Evolutionary conservation across 768 basidiomycete genomes (phyloP).

Genomic region (Collybia nuda): DNA sequence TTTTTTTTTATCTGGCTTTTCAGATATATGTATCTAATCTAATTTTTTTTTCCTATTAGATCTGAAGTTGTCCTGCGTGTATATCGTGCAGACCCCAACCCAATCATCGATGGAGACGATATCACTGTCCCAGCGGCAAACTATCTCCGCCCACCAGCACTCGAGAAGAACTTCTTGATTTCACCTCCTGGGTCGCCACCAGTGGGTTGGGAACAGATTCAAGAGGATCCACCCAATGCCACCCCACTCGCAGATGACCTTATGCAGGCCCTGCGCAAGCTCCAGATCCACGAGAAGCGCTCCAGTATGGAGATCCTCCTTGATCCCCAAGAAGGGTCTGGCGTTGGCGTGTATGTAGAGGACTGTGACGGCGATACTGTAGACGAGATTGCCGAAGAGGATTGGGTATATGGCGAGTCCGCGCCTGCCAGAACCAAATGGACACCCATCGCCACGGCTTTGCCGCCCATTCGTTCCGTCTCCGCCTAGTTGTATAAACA

Average conservation of each 20-base stretch:
- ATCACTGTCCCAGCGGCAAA: slow-evolving; percentile 37
- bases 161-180: slow-evolving; percentile 95
- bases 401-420: slow-evolving; percentile 67
- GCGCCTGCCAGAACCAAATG: slow-evolving; percentile 53
- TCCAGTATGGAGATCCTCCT: slow-evolving; percentile 56
- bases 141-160: slow-evolving; percentile 72
- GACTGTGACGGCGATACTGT: slow-evolving; percentile 53
- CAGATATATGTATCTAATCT: slow-evolving; percentile 3
- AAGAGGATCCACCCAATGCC: slow-evolving; percentile 87
- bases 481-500: slow-evolving; percentile 17
- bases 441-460: slow-evolving; percentile 50
- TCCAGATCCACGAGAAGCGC: slow-evolving; percentile 54
- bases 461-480: slow-evolving; percentile 49
- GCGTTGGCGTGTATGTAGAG: slow-evolving; percentile 79
- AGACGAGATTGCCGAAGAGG: slow-evolving; percentile 43
- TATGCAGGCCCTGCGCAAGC: slow-evolving; percentile 69
- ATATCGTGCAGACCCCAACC: slow-evolving; percentile 73
- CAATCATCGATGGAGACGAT: slow-evolving; percentile 40
- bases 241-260: slow-evolving; percentile 87
- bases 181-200: slow-evolving; percentile 98
- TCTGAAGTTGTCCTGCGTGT: slow-evolving; percentile 56
- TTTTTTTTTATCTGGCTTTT: slow-evolving; percentile 8
- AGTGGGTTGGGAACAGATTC: slow-evolving; percentile 91
- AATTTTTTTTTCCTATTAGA: slow-evolving; percentile 28
- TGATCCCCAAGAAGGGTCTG: slow-evolving; percentile 66